phyloP scores from a whole-genome alignment of 768 basidiomycete genomes.

The Epithele typhae region DNA sequence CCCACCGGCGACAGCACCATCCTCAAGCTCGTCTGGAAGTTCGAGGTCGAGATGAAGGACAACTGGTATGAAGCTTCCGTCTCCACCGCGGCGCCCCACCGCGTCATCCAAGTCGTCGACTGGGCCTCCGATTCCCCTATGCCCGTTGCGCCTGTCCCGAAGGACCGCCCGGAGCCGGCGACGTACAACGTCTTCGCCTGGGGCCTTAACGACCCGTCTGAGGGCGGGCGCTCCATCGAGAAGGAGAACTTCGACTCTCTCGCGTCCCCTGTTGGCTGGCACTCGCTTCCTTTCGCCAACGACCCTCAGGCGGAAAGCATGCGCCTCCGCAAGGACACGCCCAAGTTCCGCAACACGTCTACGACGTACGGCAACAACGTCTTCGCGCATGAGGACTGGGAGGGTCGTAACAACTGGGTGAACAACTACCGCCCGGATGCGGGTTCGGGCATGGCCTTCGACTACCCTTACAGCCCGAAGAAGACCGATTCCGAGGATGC shows the following conservation, averaged over 20 bases:
- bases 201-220: conserved; percentile 82
- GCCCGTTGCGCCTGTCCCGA: conserved; percentile 26
- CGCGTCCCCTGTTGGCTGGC: conserved; percentile 92
- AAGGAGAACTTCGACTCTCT: conserved; percentile 70
- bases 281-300: conserved; percentile 65
- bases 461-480: conserved; percentile 74
- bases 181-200: conserved; percentile 71
- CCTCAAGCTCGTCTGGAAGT: conserved; percentile 84
- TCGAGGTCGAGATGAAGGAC: conserved; percentile 90
- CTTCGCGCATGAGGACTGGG: conserved; percentile 94
- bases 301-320: conserved; percentile 49
- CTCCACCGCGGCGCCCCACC: conserved; percentile 65
- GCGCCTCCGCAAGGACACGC: conserved; percentile 17
- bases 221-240: conserved; percentile 54
- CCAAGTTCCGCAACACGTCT: conserved; percentile 50
- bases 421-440: conserved; percentile 79
- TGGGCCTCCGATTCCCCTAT: conserved; percentile 83
- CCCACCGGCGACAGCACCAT: conserved; percentile 53
- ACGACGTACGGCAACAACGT: conserved; percentile 89
- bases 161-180: conserved; percentile 28
- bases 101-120: conserved; percentile 86
- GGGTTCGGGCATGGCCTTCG: conserved; percentile 51
- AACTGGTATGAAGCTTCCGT: conserved; percentile 96
- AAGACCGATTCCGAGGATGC: conserved; percentile 51
- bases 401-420: conserved; percentile 60